Percentiles rank a stretch among this genome's conserved stretches.
phyloP scores from a whole-genome alignment of 257 asterid genomes.

The Solanum sparsipilum region DNA sequence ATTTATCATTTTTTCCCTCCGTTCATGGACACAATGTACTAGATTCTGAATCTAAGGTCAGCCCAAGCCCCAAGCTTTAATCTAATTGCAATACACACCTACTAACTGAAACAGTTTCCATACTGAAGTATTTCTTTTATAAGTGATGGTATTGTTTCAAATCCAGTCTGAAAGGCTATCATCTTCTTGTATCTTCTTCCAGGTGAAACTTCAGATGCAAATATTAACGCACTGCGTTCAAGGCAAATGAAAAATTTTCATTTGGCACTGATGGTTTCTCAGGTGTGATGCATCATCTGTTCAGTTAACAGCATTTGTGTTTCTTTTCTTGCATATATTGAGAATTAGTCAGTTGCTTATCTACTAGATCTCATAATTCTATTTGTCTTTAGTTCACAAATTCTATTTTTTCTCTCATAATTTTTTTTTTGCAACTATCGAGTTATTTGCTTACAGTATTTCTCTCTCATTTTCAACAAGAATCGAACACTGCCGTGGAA shows the following conservation, averaged over 20 bases:
- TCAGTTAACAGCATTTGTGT: background rate
- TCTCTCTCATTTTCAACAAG: background rate
- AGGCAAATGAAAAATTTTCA: slow-evolving; percentile 94
- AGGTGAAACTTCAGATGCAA: slow-evolving; percentile 74
- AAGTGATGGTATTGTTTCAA: background rate
- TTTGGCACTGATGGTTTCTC: slow-evolving; percentile 81
- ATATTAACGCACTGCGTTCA: slow-evolving; percentile 52
- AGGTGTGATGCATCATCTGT: slow-evolving; percentile 38
- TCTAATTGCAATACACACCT: background rate
- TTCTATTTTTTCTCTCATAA: background rate
- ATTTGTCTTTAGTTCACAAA: background rate
- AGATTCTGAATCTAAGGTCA: background rate
- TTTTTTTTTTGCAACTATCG: background rate
- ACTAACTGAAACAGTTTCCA: background rate
- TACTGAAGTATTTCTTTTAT: background rate
- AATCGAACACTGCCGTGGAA: background rate
- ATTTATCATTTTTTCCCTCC: background rate
- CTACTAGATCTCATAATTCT: background rate
- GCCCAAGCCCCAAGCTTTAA: background rate
- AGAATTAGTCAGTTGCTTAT: background rate
- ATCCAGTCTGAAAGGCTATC: background rate
- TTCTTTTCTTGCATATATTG: background rate
- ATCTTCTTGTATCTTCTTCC: slow-evolving; percentile 3
- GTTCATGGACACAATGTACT: background rate
- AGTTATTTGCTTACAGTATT: background rate